phyloP scores from a whole-genome alignment of 257 asterid genomes.

The Salvia miltiorrhiza region DNA sequence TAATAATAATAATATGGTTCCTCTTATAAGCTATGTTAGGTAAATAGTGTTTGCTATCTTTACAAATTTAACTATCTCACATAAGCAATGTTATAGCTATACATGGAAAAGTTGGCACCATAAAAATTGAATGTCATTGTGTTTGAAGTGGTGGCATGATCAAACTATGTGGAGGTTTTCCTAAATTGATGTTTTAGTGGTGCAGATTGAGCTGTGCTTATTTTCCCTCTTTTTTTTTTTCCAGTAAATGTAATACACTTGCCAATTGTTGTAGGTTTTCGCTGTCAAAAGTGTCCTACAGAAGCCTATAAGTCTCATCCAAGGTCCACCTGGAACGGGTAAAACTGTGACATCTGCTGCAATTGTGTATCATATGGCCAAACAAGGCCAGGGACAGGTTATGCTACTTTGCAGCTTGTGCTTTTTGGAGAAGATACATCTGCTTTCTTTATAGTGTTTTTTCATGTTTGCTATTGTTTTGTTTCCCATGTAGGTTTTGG shows the following conservation, averaged over 20 bases:
- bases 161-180: background rate
- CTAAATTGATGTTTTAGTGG: background rate
- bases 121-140: background rate
- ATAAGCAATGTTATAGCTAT: background rate
- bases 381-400: constrained; percentile 99
- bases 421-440: constrained; percentile 1
- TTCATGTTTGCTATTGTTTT: constrained; percentile 10
- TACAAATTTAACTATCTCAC: background rate
- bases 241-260: background rate
- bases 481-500: constrained; percentile 70
- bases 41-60: background rate
- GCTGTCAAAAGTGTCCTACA: constrained; percentile 99
- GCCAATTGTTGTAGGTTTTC: constrained; percentile 51
- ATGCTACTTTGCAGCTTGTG: constrained; percentile 11
- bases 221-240: background rate
- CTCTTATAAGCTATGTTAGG: background rate
- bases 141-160: background rate
- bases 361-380: constrained; percentile 98
- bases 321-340: constrained; percentile 99
- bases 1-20: too few relatives aligned
- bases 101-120: background rate
- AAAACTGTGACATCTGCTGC: constrained; percentile 99
- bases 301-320: constrained; percentile 94
- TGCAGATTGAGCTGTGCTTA: background rate
- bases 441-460: background rate